phyloP scores from a whole-genome alignment of 2,329 filamentous ascomycete species.

The Curvularia verruculosa region DNA sequence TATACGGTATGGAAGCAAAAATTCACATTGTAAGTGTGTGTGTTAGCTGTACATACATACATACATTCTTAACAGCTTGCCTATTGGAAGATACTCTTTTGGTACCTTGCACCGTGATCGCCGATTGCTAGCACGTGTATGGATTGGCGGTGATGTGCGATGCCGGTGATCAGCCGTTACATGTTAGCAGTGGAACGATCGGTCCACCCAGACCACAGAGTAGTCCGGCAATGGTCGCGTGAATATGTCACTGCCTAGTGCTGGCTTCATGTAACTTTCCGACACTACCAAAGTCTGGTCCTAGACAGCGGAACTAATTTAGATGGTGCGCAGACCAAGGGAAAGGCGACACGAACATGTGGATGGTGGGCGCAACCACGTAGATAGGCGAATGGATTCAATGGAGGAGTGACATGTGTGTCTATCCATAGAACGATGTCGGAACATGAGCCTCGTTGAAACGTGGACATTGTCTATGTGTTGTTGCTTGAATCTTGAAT shows the following conservation, averaged over 20 bases:
- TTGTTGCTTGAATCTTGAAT: slow-evolving; percentile 7
- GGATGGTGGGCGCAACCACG: neutral
- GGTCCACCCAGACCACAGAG: neutral
- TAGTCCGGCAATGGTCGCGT: slow-evolving; percentile 1
- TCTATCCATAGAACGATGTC: neutral
- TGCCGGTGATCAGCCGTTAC: slow-evolving; percentile 12
- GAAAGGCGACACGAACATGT: neutral
- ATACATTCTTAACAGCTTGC: neutral
- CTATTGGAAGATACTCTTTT: neutral
- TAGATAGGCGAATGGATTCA: neutral
- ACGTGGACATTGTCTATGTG: neutral
- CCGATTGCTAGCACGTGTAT: slow-evolving; percentile 1
- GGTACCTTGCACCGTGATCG: slow-evolving; percentile 4
- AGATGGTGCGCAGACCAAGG: neutral
- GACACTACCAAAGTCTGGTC: slow-evolving; percentile 2
- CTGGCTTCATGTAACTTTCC: neutral
- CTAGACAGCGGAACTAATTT: slow-evolving; percentile 1
- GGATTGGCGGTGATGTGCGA: neutral
- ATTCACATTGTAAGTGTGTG: neutral
- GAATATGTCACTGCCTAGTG: neutral
- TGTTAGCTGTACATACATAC: no score
- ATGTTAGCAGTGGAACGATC: slow-evolving; percentile 7
- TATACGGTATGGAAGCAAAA: neutral
- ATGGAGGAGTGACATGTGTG: neutral
- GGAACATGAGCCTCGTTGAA: neutral